A percentile compares a stretch with the other conserved stretches of the same genome.
Evolutionary conservation across 2,329 filamentous ascomycete genomes (phyloP).

Genomic region (Scleromitrula shiraiana): DNA sequence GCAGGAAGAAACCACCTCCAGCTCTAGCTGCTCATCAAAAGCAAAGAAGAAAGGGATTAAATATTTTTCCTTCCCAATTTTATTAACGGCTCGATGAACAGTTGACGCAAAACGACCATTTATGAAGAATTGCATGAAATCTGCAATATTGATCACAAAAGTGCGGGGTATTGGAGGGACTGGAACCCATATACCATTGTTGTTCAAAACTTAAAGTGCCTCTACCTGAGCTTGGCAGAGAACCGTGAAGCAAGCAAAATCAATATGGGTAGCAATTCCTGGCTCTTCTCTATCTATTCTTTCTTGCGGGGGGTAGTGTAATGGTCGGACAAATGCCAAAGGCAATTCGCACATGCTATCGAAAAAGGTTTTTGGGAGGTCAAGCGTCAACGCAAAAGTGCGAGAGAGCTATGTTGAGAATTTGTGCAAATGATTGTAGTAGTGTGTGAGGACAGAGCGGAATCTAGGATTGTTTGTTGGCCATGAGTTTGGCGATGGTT

Average conservation of each 20-base stretch:
- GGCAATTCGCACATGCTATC: background rate
- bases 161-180: background rate
- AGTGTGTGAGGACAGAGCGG: background rate
- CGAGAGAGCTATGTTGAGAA: background rate
- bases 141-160: background rate
- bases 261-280: background rate
- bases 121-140: slow-evolving; percentile 19
- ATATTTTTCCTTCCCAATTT: slow-evolving; percentile 6
- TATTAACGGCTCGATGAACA: slow-evolving; percentile 14
- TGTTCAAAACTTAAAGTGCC: background rate
- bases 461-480: background rate
- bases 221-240: background rate
- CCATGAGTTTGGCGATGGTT: background rate
- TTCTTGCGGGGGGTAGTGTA: background rate
- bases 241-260: background rate
- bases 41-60: background rate
- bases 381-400: background rate
- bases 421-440: background rate
- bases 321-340: background rate
- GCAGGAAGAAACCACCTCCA: background rate
- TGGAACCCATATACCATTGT: background rate
- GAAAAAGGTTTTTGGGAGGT: background rate
- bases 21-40: background rate
- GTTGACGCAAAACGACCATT: slow-evolving; percentile 17
- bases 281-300: background rate